Base-by-base conservation (phyloP, 306 rosid species). In the Citrullus colocynthis region DNA sequence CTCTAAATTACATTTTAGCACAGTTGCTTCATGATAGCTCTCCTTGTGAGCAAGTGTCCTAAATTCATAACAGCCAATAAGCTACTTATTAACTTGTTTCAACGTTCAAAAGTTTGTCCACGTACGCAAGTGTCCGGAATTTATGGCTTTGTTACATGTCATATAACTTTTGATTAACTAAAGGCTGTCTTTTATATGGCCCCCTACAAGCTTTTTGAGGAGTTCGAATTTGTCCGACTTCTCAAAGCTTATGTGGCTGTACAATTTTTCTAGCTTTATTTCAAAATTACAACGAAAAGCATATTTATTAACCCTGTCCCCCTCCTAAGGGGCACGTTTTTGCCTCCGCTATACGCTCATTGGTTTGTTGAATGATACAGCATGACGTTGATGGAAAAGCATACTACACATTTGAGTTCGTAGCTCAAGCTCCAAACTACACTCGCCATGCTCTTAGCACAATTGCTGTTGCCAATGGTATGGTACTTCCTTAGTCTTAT, bases 361-460 rank as follows among this genome's bases (percentile, higher is more conserved):
- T 64, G 42, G 34, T 21, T 51, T 56, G 51, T 52, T 81, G 77
- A 41, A 63, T 85, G 58, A 9, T 81, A 39, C 97, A 96, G 99
- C 89, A 88, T 59, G 96, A 92, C 3, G 74, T 88, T 57, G 91
- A 92, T 20, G 99, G 99, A 61, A 93, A 80, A 91, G 76, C 87
- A 52, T 93, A 96, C 65, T 96, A 93, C 82, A 88, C 81, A 18
- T 90, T 96, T 32, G 99, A 96, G 89, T 96, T 92, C 73, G 32
- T 87, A 79, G 98, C 98, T 60, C 83, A 89, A 81, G 99, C 99
- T 83, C 97, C 98, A 62, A 96, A 96, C 83, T 96, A 78, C 72
- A 96, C 97, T 74, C 98, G 98, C 42, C 99, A 96, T 37, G 98
- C 98, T 61, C 96, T 96, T 77, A 91, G 96, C 83, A 86, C 90